Percentiles rank a stretch among this genome's conserved stretches.
Evolutionary conservation across 2,329 filamentous ascomycete species (phyloP).

Genomic region (Amphichorda felina): DNA sequence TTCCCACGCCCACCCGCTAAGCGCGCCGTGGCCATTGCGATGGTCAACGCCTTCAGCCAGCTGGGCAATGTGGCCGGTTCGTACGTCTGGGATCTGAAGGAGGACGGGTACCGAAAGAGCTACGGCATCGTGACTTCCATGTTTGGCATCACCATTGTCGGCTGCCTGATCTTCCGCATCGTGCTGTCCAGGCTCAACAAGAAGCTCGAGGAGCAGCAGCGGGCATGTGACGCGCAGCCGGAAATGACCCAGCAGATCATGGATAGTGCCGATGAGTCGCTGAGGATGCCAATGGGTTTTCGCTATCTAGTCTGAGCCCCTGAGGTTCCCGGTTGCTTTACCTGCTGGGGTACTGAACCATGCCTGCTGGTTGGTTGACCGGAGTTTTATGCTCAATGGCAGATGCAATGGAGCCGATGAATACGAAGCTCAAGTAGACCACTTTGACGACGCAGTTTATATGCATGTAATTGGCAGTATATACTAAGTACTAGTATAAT

Average conservation of each 20-base stretch:
- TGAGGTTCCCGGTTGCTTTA: too few relatives aligned
- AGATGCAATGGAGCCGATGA: too few relatives aligned
- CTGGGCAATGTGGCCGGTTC: conserved; percentile 48
- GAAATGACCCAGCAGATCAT: conserved; percentile 25
- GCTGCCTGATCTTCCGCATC: conserved; percentile 34
- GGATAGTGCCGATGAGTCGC: conserved; percentile 33
- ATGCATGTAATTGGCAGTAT: too few relatives aligned
- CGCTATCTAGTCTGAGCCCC: conserved; percentile 31
- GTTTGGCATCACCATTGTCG: conserved; percentile 46
- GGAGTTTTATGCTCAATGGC: too few relatives aligned
- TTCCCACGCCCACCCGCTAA: conserved; percentile 48
- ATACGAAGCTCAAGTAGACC: too few relatives aligned
- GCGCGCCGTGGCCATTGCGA: conserved; percentile 47
- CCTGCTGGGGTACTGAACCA: too few relatives aligned
- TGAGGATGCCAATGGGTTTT: conserved; percentile 33
- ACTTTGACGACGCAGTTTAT: too few relatives aligned
- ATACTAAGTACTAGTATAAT: too few relatives aligned
- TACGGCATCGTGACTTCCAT: conserved; percentile 54
- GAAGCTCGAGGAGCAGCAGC: conserved; percentile 31
- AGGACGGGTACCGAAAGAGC: conserved; percentile 49
- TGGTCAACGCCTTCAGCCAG: conserved; percentile 47
- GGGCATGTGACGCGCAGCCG: conserved; percentile 19
- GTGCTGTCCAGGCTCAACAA: conserved; percentile 34
- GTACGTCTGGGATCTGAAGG: conserved; percentile 49
- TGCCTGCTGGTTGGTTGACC: too few relatives aligned